Conservation (phyloP, 1,139 yeast species). For the Magnusiomyces suaveolens region DNA sequence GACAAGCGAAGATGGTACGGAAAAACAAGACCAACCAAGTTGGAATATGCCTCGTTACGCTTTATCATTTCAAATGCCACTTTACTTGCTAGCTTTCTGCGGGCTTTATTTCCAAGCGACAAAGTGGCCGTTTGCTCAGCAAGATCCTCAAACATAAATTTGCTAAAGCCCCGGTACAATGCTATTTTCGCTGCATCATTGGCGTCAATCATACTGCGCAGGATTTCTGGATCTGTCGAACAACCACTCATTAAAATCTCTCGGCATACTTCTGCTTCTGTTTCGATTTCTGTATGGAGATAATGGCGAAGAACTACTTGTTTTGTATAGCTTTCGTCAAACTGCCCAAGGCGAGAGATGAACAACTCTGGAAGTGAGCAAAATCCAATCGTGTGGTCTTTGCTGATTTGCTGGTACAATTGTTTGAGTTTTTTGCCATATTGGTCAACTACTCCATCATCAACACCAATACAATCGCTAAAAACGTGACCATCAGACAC, state of each 20-base stretch:
- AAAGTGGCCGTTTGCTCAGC: constrained; percentile 11
- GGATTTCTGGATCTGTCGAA: constrained; percentile 13
- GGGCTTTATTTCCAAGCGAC: constrained; percentile 6
- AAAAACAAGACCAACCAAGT: constrained; percentile 14
- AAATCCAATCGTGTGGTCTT: constrained; percentile 10
- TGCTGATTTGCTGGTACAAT: constrained; percentile 8
- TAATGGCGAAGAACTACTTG: constrained; percentile 13
- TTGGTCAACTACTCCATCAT: constrained; percentile 13
- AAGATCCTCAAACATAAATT: constrained; percentile 14
- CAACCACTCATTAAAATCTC: constrained; percentile 14
- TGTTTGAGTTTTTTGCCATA: constrained; percentile 12
- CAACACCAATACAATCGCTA: constrained; percentile 16
- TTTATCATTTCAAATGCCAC: constrained; percentile 17
- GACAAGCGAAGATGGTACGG: constrained; percentile 14
- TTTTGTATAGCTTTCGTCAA: constrained; percentile 9
- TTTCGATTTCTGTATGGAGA: constrained; percentile 10
- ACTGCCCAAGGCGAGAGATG: constrained; percentile 10
- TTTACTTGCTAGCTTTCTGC: constrained; percentile 14
- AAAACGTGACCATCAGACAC: constrained; percentile 16
- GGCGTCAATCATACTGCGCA: constrained; percentile 12
- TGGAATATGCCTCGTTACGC: constrained; percentile 17
- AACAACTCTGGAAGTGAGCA: constrained; percentile 13
- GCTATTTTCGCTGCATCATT: constrained; percentile 16
- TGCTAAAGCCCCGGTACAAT: constrained; percentile 14
- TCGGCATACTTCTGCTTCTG: constrained; percentile 14